These are phyloP conservation scores for Schizonepeta tenuifolia DNA, from an alignment of 257 asterid genomes.

Conservation along the genomic window DNA sequence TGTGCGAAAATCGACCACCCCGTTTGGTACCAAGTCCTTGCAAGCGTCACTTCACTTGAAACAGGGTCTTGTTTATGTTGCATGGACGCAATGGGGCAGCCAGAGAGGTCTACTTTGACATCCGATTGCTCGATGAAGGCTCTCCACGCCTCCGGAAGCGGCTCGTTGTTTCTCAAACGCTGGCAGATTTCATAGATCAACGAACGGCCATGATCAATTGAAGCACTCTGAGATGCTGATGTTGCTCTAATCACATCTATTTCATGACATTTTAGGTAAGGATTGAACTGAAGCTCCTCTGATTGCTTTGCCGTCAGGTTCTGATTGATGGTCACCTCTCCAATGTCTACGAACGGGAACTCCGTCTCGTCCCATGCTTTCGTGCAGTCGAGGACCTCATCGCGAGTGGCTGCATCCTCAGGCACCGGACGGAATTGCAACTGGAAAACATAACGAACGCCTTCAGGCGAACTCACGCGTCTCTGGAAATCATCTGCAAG, in stretches of 20 bases:
- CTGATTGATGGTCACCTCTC: conserved; percentile 60
- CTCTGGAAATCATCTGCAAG: conserved; percentile 73
- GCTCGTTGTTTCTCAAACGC: conserved; percentile 73
- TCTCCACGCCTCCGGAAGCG: conserved; percentile 85
- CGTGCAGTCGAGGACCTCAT: conserved; percentile 75
- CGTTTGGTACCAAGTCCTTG: conserved; percentile 62
- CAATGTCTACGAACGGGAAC: conserved; percentile 64
- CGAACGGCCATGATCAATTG: conserved; percentile 90
- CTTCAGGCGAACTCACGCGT: conserved; percentile 63
- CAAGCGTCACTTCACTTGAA: conserved; percentile 51
- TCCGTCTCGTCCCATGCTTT: conserved; percentile 75
- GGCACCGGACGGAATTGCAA: conserved; percentile 65
- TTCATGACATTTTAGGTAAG: conserved; percentile 66
- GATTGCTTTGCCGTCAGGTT: conserved; percentile 62
- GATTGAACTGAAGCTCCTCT: conserved; percentile 78
- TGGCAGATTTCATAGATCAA: conserved; percentile 80
- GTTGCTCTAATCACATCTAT: conserved; percentile 75
- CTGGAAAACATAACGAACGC: conserved; percentile 69
- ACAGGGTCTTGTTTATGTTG: conserved; percentile 28
- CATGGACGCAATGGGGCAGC: conserved; percentile 67
- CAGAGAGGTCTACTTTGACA: conserved; percentile 80
- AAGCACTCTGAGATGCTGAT: conserved; percentile 80
- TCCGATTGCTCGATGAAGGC: conserved; percentile 79
- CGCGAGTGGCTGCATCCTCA: conserved; percentile 53
- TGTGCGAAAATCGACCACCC: conserved; percentile 64